These are phyloP conservation scores for Krasilnikovozyma curviuscula DNA, from an alignment of 768 basidiomycete genomes.

Conservation along the genomic window DNA sequence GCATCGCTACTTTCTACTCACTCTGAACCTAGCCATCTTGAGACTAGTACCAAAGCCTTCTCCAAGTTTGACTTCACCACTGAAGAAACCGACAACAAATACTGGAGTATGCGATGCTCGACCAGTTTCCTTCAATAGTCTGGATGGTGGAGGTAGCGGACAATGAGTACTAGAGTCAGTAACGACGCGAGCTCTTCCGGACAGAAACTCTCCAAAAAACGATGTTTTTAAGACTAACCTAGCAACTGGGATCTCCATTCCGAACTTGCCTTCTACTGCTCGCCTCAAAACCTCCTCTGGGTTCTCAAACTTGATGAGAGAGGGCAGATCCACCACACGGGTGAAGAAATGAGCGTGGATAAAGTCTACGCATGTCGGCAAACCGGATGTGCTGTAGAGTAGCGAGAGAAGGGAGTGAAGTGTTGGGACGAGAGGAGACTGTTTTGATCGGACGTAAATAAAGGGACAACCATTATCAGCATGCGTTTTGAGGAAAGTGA, in stretches of 20 bases:
- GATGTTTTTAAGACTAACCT: constrained; percentile 32
- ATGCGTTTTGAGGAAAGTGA: no score
- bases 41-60: constrained; percentile 87
- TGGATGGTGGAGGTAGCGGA: constrained; percentile 20
- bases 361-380: no score
- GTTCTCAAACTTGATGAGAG: constrained; percentile 61
- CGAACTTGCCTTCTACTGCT: constrained; percentile 46
- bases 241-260: constrained; percentile 17
- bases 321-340: constrained; percentile 59
- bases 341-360: constrained; percentile 73
- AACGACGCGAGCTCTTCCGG: background rate
- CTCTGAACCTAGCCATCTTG: constrained; percentile 86
- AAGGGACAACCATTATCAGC: no score
- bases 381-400: no score
- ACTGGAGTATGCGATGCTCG: constrained; percentile 74
- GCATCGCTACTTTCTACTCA: no score
- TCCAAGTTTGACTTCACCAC: constrained; percentile 50
- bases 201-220: constrained; percentile 1
- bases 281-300: constrained; percentile 58
- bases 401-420: no score
- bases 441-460: no score
- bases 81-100: constrained; percentile 83
- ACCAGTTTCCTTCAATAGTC: constrained; percentile 81
- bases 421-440: no score
- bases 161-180: background rate